Base-by-base conservation (phyloP, 768 basidiomycete genomes). In the Rhodocollybia butyracea region DNA sequence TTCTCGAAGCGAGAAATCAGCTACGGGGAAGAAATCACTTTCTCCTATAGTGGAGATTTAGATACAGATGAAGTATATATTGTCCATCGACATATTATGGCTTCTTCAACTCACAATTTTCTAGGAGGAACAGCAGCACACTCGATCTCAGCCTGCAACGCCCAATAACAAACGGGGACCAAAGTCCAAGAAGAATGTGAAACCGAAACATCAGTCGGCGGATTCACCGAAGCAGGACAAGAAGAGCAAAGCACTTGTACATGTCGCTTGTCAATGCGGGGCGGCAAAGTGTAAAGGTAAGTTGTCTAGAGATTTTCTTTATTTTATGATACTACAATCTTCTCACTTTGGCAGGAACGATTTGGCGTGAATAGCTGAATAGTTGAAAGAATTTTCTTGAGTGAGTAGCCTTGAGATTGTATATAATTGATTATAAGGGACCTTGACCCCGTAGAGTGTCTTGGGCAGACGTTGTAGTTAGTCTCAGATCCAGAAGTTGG, bases 11-110 rank as follows among this genome's bases (percentile, higher is more conserved):
- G 79, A 8, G 85, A 90, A 57, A 81, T 93, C 13, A 76, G 79
- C 36, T 73, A 79, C 0, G 74, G 75, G 43, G 84, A 91, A 57
- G 91, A 94, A 61, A 75, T 94, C 7, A 87, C 83, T 58, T 93
- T 94, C 65, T 85, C 82, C 12, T 94, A 94, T 66, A 70, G 66
- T 46, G 90, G 91, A 1, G 61, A 66, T 36, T 63, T 64, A 1
- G 78, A 71, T n/a, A 75, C 74, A 5, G 74, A 76, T 42, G 32
- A 51, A 27, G 21, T 15, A n/a, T 6, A 36, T 8, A 8, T 36
- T 17, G 8, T 36, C 34, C 39, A 40, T 40, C 39, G 15, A 40
- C 17, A 17, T 36, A 8, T 36, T 36, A 8, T 17, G 34, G 34
- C 34, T 8, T 8, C 34, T 36, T 8, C 17, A 17, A 17, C 34